Conservation (phyloP, 305 asterid species). For the Petunia hybrid region DNA sequence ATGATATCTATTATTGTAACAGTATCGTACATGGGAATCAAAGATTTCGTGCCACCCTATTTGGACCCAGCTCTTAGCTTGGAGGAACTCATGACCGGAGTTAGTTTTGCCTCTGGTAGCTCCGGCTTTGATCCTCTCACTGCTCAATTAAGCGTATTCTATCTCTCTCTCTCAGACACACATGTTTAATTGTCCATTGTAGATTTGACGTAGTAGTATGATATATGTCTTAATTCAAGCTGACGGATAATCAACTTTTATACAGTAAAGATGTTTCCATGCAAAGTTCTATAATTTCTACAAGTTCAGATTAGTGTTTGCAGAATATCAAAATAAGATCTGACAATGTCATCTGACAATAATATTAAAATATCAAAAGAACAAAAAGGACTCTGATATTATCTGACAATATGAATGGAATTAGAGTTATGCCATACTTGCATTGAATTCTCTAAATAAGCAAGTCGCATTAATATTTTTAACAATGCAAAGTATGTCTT, state of each 20-base stretch:
- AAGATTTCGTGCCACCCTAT: slow-evolving; percentile 68
- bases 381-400: too few relatives aligned
- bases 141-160: slow-evolving; percentile 44
- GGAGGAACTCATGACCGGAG: slow-evolving; percentile 71
- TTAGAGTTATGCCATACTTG: too few relatives aligned
- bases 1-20: slow-evolving; percentile 10
- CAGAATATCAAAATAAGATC: too few relatives aligned
- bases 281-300: too few relatives aligned
- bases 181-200: not conserved
- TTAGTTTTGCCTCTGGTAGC: slow-evolving; percentile 75
- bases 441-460: too few relatives aligned
- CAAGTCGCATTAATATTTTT: not conserved
- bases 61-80: slow-evolving; percentile 68
- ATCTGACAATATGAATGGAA: too few relatives aligned
- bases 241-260: not conserved
- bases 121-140: slow-evolving; percentile 78
- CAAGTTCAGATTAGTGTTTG: too few relatives aligned
- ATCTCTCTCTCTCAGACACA: slow-evolving; percentile 16
- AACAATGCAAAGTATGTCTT: too few relatives aligned
- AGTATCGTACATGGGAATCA: slow-evolving; percentile 64
- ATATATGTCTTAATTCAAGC: not conserved
- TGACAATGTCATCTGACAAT: too few relatives aligned
- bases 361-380: too few relatives aligned
- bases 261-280: too few relatives aligned
- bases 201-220: too few relatives aligned